These are phyloP conservation scores for Aspergillus sclerotioniger DNA, from an alignment of 495 filamentous ascomycete genomes.

Conservation along the genomic window DNA sequence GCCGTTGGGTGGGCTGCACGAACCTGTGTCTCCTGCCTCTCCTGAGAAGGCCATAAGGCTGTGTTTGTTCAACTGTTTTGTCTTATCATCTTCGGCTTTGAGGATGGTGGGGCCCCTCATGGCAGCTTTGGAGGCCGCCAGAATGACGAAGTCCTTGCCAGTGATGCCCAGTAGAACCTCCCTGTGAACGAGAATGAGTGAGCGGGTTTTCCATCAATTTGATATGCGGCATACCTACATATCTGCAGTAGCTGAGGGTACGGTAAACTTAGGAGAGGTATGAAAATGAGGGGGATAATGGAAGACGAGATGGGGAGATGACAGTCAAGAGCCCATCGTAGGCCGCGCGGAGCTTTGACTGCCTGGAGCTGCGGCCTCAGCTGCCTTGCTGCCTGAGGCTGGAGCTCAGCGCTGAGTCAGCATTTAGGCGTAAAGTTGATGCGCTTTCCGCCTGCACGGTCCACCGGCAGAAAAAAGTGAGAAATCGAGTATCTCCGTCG, in stretches of 20 bases:
- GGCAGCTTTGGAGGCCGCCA: slow-evolving; percentile 94
- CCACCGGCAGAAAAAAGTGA: slow-evolving; percentile 45
- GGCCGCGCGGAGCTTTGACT: slow-evolving; percentile 45
- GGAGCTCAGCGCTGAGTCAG: slow-evolving; percentile 43
- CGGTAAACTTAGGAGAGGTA: slow-evolving; percentile 10
- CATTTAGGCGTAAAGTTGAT: slow-evolving; percentile 25
- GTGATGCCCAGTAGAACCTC: slow-evolving; percentile 98
- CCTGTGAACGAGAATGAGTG: slow-evolving; percentile 52
- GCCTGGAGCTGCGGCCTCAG: slow-evolving; percentile 39
- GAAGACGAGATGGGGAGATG: slow-evolving; percentile 22
- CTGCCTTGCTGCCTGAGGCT: slow-evolving; percentile 21
- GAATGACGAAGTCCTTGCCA: slow-evolving; percentile 96
- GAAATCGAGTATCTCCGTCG: slow-evolving; percentile 14
- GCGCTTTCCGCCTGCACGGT: slow-evolving; percentile 30
- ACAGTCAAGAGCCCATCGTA: slow-evolving; percentile 12
- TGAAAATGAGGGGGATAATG: slow-evolving; percentile 15
- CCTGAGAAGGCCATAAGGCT: slow-evolving; percentile 96
- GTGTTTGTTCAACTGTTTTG: slow-evolving; percentile 81
- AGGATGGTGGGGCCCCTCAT: slow-evolving; percentile 97
- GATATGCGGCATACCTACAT: slow-evolving; percentile 29
- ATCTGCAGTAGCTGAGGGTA: slow-evolving; percentile 18
- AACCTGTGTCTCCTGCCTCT: slow-evolving; percentile 95
- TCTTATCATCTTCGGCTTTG: slow-evolving; percentile 97
- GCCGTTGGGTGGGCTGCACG: slow-evolving; percentile 11
- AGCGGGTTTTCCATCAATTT: slow-evolving; percentile 3